Base-by-base conservation (phyloP, 371 early-diverging fungal genomes). In the Actinomucor elegans region DNA sequence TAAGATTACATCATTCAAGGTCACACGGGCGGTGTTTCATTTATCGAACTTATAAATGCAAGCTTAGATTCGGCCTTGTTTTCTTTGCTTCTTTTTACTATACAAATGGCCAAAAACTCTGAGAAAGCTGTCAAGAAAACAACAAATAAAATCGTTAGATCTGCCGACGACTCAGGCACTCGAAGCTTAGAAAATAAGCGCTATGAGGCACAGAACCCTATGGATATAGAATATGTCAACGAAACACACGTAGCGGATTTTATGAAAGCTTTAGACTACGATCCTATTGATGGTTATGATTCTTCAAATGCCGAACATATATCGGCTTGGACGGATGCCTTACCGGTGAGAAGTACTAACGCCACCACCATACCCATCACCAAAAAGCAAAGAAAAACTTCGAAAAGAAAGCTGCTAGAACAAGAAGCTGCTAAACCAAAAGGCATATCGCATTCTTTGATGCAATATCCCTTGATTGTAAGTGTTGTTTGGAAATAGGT, bases 401-500 rank as follows among this genome's bases (percentile, higher is more conserved):
- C 63, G 12, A 72, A 64, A 49, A 61, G 57, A 35, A 71, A 67
- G 24, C 32, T 57, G 28, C 50, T 26, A 28, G 51, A 59, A 50
- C 57, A 66, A 46, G 67, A 66, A 35, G 64, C 61, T 11, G 71
- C 68, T 9, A 69, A 54, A 26, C 75, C 79, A 5, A 76, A 61
- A 21, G 77, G 77, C 0, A 56, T 84, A 27, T 65, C 74, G 2
- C 81, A 83, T 57, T 73, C 75, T 5, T 48, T 88, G 0, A 57
- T 86, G 6, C 73, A 80, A 52, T 80, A 77, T 40, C 88, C 88
- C 20, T 61, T 88, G 18, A 77, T 88, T 55, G 85, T 88, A 71
- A 59, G 68, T 55, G n/a, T 27, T 8, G 9, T 23, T 4, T 34
- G 27, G 18, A 2, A n/a, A n/a, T n/a, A n/a, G n/a, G n/a, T n/a